Evolutionary conservation across 225 moss, liverwort and hornwort genomes (phyloP).

Genomic region (Neckera pumila): DNA sequence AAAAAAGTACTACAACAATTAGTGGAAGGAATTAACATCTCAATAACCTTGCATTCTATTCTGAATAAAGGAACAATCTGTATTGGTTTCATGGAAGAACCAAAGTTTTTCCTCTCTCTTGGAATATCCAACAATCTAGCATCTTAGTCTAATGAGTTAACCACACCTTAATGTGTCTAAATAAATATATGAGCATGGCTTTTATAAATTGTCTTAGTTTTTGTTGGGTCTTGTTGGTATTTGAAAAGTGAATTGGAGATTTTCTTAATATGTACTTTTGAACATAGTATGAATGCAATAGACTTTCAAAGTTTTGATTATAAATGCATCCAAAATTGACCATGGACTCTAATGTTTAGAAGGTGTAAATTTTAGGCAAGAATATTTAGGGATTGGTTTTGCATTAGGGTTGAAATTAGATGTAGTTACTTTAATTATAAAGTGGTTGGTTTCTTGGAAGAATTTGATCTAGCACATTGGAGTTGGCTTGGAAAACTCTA

Average conservation of each 20-base stretch:
- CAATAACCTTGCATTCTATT: not conserved
- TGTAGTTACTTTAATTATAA: not conserved
- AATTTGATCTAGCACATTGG: not conserved
- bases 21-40: not conserved
- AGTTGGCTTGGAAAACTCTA: not conserved
- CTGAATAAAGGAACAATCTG: not conserved
- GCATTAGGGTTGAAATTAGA: not conserved
- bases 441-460: not conserved
- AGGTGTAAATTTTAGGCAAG: not conserved
- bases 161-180: not conserved
- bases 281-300: not conserved
- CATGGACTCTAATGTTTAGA: not conserved
- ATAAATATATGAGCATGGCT: not conserved
- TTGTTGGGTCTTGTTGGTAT: not conserved
- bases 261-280: not conserved
- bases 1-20: not conserved
- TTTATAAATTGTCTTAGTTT: not conserved
- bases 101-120: not conserved
- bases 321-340: not conserved
- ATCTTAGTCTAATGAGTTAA: not conserved
- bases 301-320: not conserved
- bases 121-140: not conserved
- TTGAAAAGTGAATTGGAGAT: not conserved
- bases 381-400: not conserved
- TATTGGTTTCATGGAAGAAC: fast-evolving